These are phyloP conservation scores for Boletus rubropictus DNA, from an alignment of 768 basidiomycete genomes.

Conservation along the genomic window DNA sequence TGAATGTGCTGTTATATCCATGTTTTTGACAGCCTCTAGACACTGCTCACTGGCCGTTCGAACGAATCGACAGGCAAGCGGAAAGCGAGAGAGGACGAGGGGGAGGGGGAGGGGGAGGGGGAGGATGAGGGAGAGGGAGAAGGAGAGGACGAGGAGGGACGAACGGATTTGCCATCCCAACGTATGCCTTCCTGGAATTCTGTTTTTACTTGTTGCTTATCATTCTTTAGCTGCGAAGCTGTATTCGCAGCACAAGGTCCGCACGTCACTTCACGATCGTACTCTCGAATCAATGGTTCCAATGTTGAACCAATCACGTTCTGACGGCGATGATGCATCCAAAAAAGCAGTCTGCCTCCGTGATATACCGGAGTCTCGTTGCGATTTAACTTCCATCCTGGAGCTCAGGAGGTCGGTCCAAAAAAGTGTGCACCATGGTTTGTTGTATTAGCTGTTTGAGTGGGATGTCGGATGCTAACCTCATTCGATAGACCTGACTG, in stretches of 20 bases:
- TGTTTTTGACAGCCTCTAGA: slow-evolving; percentile 34
- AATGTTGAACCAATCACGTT: slow-evolving; percentile 49
- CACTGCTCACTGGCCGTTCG: slow-evolving; percentile 51
- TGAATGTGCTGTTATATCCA: background rate
- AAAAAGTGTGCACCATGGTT: slow-evolving; percentile 67
- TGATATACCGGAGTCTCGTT: slow-evolving; percentile 70
- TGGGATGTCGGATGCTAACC: background rate
- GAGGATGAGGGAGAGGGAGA: slow-evolving; percentile 31
- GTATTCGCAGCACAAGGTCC: slow-evolving; percentile 84
- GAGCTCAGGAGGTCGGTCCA: slow-evolving; percentile 54
- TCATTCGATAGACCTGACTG: slow-evolving; percentile 56
- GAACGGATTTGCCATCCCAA: slow-evolving; percentile 20
- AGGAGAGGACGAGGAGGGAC: slow-evolving; percentile 29
- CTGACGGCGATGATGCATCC: slow-evolving; percentile 22
- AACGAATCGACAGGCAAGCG: slow-evolving; percentile 24
- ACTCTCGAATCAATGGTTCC: slow-evolving; percentile 96
- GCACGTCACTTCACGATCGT: slow-evolving; percentile 80
- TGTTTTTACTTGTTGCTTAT: slow-evolving; percentile 2
- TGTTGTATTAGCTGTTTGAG: slow-evolving; percentile 19
- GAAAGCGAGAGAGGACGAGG: slow-evolving; percentile 38
- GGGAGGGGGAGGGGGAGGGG: slow-evolving; percentile 30
- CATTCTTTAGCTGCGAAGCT: slow-evolving; percentile 38
- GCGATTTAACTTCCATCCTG: slow-evolving; percentile 68
- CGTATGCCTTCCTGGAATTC: slow-evolving; percentile 14
- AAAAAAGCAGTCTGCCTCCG: slow-evolving; percentile 29